Evolutionary conservation across 768 basidiomycete species (phyloP).

Genomic region (Exsudoporus frostii): DNA sequence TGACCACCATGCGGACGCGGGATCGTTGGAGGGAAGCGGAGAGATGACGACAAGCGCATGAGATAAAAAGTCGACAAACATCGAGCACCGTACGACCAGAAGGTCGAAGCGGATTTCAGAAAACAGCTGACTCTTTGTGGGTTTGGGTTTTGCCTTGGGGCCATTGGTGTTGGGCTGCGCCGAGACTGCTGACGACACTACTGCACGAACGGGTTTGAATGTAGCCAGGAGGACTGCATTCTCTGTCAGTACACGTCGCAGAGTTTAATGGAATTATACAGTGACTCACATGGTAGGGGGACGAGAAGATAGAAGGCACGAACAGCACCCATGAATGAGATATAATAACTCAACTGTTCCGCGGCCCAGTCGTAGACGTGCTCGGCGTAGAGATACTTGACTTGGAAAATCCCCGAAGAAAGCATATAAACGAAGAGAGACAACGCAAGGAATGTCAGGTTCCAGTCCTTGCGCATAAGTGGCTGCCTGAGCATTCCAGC

Average conservation of each 20-base stretch:
- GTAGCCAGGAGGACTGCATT: slow-evolving; percentile 54
- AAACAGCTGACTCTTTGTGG: slow-evolving; percentile 49
- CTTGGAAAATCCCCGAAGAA: slow-evolving; percentile 66
- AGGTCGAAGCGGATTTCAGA: slow-evolving; percentile 70
- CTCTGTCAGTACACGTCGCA: slow-evolving; percentile 32
- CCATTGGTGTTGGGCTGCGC: slow-evolving; percentile 3
- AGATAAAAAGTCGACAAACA: slow-evolving; percentile 65
- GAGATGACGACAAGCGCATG: slow-evolving; percentile 57
- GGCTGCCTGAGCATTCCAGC: slow-evolving; percentile 64
- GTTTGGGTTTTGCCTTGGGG: slow-evolving; percentile 38
- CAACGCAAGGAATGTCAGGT: slow-evolving; percentile 64
- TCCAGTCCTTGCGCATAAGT: slow-evolving; percentile 60
- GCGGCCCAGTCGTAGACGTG: slow-evolving; percentile 70
- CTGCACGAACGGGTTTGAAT: slow-evolving; percentile 48
- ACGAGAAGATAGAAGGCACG: slow-evolving; percentile 66
- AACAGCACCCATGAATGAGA: slow-evolving; percentile 62
- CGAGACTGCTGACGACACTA: slow-evolving; percentile 4
- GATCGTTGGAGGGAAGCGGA: slow-evolving; percentile 40
- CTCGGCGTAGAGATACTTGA: slow-evolving; percentile 77
- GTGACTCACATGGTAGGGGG: slow-evolving; percentile 60
- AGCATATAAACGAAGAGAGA: slow-evolving; percentile 63
- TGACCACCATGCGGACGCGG: slow-evolving; percentile 20
- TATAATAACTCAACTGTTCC: slow-evolving; percentile 70
- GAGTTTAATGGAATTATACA: slow-evolving; percentile 14
- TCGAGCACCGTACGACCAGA: slow-evolving; percentile 57